Evolutionary conservation across 75 land plant genomes (phyloP), one percentile per base, ranked within the genome.

Genomic region (Cupressus sempervirens): DNA sequence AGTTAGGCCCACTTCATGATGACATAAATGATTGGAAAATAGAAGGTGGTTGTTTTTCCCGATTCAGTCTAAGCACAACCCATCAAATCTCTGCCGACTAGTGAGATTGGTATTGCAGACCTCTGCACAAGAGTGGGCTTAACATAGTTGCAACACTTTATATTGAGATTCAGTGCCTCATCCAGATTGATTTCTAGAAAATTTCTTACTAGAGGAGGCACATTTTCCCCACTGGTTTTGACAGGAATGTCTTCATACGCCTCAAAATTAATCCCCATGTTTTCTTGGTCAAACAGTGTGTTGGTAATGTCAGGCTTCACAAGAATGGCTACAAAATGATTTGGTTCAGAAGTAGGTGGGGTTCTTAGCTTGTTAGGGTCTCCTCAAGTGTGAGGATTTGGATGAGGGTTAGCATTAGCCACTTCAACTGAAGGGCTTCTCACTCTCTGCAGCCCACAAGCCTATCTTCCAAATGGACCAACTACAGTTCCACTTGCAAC

Each of bases 211-310:
- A 95, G 84, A 0, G 93, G 92, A 7, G 97, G n/a, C n/a, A n/a
- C n/a, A n/a, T n/a, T n/a, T n/a, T n/a, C n/a, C n/a, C n/a, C n/a
- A n/a, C n/a, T n/a, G 7, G 97, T 92, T 80, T 95, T 95, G 35
- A 95, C 97, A 0, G 97, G 97, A 50, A 95, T 95, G 84, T 95
- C 97, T 73, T 95, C 97, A 84, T 95, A 95, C 2, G 97, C 97
- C 85, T 95, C 97, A 84, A 94, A 95, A 82, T 93, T 95, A 62
- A 93, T 92, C 15, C 93, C 96, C 7, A 88, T 87, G 75, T 89
- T 91, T 75, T 88, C 94, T 16, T 91, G 86, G 32, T 62, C 92
- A 80, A 30, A 81, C 75, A 54, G 43, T 6, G 18, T 82, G 34
- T 84, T 87, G 23, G 56, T 52, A 38, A 36, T 68, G 84, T 85